Base-by-base conservation (phyloP, 2,329 filamentous ascomycete genomes). In the Epichloe gansuensis region DNA sequence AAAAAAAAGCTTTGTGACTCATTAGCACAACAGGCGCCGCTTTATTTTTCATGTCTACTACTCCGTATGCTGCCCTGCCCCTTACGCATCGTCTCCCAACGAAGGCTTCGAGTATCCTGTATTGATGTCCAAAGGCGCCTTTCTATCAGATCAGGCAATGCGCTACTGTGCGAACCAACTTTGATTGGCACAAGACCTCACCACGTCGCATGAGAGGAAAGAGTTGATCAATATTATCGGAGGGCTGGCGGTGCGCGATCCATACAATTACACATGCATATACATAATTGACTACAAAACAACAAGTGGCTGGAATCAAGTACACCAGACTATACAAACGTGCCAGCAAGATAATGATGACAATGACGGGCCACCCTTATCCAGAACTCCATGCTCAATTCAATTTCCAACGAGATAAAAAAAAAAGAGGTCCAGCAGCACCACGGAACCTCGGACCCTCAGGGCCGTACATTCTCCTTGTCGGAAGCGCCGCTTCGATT, bases 381-480 rank as follows among this genome's bases (percentile, higher is more conserved):
- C 56, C 50, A 51, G 50, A 63, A 62, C 59, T 52, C 60, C 60
- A 47, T 54, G 60, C 60, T 60, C 25, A 51, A 52, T 38, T 46
- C 25, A 34, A 51, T 21, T 27, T 13, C 12, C 27, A 44, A 54
- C 27, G 21, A 47, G 5, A n/a, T 17, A 31, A 42, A 46, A 36
- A 43, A 36, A 34, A 42, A 6, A 21, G 36, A 39, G 31, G 41
- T 17, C 23, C 34, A 25, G 12, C 31, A 31, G 31, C 9, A 31
- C 9, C 7, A 13, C 7, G 38, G 23, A 25, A 5, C 34, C 38
- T 7, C 11, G n/a, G 4, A 8, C 5, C 11, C 12, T 41, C 56
- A 69, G 23, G 70, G 69, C 53, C 64, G 65, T 55, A 76, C 55
- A 59, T 80, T 80, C 66, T 80, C 77, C 68, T 79, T 78, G 55